Percentiles rank a stretch among this genome's conserved stretches.
phyloP scores from a whole-genome alignment of 805 yeast genomes.

The Yamadazyma paraphyllophila region DNA sequence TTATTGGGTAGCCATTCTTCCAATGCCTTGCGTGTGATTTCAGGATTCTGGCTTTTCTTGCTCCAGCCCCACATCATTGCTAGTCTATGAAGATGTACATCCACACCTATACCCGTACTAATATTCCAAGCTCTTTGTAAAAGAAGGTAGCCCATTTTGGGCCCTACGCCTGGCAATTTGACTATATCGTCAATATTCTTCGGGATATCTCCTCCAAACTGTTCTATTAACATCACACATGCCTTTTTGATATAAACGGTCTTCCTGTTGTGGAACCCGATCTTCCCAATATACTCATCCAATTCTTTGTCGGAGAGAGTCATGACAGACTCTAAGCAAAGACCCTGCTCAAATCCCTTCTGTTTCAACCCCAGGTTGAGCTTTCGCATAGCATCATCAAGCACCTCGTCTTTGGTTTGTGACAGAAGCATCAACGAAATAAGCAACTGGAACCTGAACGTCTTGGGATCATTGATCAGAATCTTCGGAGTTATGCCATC shows the following conservation, averaged over 20 bases:
- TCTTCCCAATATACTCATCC: constrained; percentile 67
- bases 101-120: constrained; percentile 87
- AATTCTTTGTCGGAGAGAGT: constrained; percentile 53
- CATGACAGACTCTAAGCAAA: constrained; percentile 54
- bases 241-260: constrained; percentile 67
- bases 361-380: constrained; percentile 48
- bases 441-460: constrained; percentile 68
- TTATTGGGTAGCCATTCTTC: constrained; percentile 73
- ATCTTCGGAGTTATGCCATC: constrained; percentile 39
- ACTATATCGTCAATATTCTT: constrained; percentile 60
- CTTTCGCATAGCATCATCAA: constrained; percentile 64
- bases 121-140: constrained; percentile 81
- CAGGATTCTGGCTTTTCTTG: constrained; percentile 58
- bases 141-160: constrained; percentile 86
- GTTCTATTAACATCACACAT: constrained; percentile 48
- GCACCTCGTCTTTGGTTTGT: constrained; percentile 89
- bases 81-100: constrained; percentile 82
- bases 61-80: constrained; percentile 84
- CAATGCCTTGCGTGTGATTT: constrained; percentile 63
- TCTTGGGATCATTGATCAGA: constrained; percentile 30
- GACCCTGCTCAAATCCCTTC: constrained; percentile 46
- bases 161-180: constrained; percentile 88
- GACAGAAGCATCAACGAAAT: constrained; percentile 84
- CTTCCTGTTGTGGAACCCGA: constrained; percentile 85
- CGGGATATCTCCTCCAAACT: constrained; percentile 71